These are phyloP conservation scores for Solanum dulcamara DNA, from an alignment of 257 asterid genomes.

Conservation along the genomic window DNA sequence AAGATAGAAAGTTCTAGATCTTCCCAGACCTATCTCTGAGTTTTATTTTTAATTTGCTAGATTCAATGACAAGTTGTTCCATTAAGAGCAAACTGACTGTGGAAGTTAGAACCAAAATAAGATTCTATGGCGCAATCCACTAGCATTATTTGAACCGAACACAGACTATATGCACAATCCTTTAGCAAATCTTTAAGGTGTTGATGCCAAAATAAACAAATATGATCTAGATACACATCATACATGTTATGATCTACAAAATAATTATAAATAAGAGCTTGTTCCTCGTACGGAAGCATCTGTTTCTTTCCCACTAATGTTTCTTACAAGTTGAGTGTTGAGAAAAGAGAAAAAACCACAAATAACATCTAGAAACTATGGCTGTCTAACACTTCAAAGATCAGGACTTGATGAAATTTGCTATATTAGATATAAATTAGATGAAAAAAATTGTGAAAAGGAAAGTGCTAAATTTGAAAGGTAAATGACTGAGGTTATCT, in stretches of 20 bases:
- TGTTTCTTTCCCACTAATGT: neutral
- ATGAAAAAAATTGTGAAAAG: neutral
- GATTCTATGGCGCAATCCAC: neutral
- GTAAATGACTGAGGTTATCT: neutral
- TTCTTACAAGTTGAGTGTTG: neutral
- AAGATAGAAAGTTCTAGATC: neutral
- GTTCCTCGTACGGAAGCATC: neutral
- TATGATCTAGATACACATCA: neutral
- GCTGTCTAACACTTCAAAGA: neutral
- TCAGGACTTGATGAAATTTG: neutral
- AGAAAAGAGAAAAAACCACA: neutral
- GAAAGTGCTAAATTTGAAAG: neutral
- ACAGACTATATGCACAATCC: neutral
- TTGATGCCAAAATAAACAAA: neutral
- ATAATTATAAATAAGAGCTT: neutral
- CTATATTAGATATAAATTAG: neutral
- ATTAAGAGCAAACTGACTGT: neutral
- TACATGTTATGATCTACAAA: neutral
- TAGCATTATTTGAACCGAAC: neutral
- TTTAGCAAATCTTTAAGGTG: neutral
- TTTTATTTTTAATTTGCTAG: neutral
- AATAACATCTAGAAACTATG: neutral
- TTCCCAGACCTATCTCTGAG: neutral
- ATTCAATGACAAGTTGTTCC: neutral
- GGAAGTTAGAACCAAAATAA: neutral